phyloP scores from a whole-genome alignment of 768 basidiomycete genomes.

The Lentinula sp. region DNA sequence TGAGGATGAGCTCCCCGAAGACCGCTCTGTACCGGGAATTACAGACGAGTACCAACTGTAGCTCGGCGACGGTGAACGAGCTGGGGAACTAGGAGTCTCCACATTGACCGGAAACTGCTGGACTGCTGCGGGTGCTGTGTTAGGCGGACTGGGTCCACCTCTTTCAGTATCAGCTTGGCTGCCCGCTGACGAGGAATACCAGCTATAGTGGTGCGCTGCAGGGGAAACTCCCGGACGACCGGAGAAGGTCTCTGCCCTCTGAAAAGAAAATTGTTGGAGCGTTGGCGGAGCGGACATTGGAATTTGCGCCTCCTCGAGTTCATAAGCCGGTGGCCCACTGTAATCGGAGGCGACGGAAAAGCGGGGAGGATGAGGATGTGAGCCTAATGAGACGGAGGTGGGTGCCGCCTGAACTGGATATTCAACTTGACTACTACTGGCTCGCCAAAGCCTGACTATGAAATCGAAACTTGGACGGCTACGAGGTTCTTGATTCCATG shows the following conservation, averaged over 20 bases:
- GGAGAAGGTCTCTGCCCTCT: neutral
- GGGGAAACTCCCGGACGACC: neutral
- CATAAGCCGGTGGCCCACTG: neutral
- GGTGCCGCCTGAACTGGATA: neutral
- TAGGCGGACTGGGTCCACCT: neutral
- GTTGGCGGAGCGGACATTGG: neutral
- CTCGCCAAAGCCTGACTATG: slow-evolving; percentile 10
- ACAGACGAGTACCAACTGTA: neutral
- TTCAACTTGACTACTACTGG: neutral
- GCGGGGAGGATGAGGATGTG: neutral
- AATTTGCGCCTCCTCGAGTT: neutral
- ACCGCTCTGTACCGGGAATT: neutral
- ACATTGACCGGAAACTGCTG: neutral
- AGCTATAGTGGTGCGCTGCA: neutral
- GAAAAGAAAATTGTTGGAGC: neutral
- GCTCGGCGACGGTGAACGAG: neutral
- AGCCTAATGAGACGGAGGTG: no score
- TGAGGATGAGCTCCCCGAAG: neutral
- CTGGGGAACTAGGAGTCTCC: neutral
- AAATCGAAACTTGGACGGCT: slow-evolving; percentile 20
- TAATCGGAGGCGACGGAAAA: neutral
- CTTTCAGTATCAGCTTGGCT: neutral
- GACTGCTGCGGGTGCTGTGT: neutral
- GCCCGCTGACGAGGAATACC: neutral
- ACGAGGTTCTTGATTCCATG: slow-evolving; percentile 18